Conservation (phyloP, 352 stramenopile genomes). For the Lagenidium sp. region DNA sequence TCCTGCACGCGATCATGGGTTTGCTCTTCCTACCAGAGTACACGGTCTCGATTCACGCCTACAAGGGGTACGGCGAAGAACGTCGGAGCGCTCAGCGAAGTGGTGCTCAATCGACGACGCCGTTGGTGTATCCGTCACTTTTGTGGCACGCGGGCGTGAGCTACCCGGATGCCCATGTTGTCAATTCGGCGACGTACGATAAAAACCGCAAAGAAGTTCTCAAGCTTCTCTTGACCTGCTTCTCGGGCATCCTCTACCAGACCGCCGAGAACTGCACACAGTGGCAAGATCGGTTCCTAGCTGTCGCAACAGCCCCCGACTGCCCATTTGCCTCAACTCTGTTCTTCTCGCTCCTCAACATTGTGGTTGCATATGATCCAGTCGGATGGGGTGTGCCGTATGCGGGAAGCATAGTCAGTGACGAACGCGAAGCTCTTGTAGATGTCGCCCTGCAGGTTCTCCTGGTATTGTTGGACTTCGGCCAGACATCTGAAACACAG, state of each 20-base stretch:
- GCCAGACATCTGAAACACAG: constrained; percentile 40
- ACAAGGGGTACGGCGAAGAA: constrained; percentile 76
- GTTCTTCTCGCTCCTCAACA: constrained; percentile 96
- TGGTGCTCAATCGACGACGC: constrained; percentile 15
- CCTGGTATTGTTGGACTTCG: constrained; percentile 93
- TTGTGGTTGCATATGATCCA: constrained; percentile 91
- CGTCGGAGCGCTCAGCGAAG: constrained; percentile 52
- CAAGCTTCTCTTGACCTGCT: constrained; percentile 89
- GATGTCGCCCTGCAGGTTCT: constrained; percentile 91
- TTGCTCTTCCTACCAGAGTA: constrained; percentile 82
- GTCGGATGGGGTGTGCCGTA: constrained; percentile 88
- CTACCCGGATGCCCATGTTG: constrained; percentile 69
- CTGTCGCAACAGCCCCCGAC: constrained; percentile 82
- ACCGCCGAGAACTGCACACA: constrained; percentile 88
- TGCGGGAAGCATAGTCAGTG: constrained; percentile 78
- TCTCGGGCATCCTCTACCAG: constrained; percentile 95
- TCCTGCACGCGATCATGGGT: constrained; percentile 83
- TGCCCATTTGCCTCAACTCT: constrained; percentile 92
- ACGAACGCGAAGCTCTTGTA: constrained; percentile 87
- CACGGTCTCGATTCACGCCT: constrained; percentile 76
- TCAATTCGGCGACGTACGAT: constrained; percentile 73
- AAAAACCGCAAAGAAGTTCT: constrained; percentile 96
- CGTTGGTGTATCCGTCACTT: constrained; percentile 63
- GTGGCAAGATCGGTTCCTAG: constrained; percentile 88
- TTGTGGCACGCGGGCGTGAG: constrained; percentile 74